Percentiles rank a stretch among this genome's conserved stretches.
Conservation (phyloP, 2,329 filamentous ascomycete genomes). For the Aspergillus sp. region DNA sequence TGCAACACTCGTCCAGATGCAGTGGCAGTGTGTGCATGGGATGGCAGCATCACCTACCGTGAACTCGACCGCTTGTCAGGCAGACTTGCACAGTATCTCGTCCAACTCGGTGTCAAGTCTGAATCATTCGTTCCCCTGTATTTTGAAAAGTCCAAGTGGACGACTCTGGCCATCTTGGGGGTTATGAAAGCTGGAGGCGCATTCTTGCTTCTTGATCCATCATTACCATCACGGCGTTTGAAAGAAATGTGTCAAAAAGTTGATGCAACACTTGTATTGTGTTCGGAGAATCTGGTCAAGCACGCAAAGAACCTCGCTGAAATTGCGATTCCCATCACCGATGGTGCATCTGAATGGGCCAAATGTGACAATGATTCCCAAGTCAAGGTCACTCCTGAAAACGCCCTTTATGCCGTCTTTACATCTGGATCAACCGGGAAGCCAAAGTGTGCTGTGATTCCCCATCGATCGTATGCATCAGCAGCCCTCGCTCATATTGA, state of each 20-base stretch:
- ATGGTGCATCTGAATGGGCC: conserved; percentile 3
- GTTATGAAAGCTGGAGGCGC: conserved; percentile 3
- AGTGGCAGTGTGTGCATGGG: conserved; percentile 2
- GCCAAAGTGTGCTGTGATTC: conserved; percentile 54
- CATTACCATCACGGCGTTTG: not conserved
- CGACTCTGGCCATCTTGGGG: not conserved
- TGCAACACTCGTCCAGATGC: conserved; percentile 3
- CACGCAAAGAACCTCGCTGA: conserved; percentile 13
- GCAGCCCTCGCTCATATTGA: conserved; percentile 45
- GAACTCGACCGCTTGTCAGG: conserved; percentile 7
- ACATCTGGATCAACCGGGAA: conserved; percentile 25
- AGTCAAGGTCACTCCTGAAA: conserved; percentile 3
- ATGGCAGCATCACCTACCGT: not conserved
- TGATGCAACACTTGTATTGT: not conserved
- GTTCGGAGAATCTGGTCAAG: conserved; percentile 8
- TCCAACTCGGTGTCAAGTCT: conserved; percentile 7
- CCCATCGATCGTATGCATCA: conserved; percentile 51
- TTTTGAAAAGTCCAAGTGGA: conserved; percentile 1
- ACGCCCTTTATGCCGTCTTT: conserved; percentile 53
- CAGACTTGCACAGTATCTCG: conserved; percentile 6
- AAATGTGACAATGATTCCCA: no score
- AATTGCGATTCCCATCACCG: conserved; percentile 12
- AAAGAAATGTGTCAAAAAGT: not conserved
- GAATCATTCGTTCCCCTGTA: conserved; percentile 6
- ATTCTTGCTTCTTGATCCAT: conserved; percentile 1